Base-by-base conservation (phyloP, 768 basidiomycete species). In the Tulasnella sp. region DNA sequence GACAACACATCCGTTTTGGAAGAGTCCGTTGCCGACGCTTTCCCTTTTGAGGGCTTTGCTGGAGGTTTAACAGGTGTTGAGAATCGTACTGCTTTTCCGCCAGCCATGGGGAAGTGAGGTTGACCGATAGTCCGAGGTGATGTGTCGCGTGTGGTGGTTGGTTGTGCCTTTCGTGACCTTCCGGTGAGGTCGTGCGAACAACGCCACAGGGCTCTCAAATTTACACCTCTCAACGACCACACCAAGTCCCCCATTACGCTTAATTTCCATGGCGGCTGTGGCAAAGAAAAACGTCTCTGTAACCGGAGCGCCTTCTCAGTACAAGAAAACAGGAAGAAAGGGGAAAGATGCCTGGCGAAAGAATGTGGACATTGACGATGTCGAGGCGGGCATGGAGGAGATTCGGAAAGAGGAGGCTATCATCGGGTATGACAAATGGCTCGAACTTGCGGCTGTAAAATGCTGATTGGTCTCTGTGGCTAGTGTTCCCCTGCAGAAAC, bases 321-420 rank as follows among this genome's bases (percentile, higher is more conserved):
- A 82, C 26, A 80, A 81, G 16, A 95, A 96, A 83, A 84, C 90
- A 0, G 93, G 91, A 81, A 86, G 95, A 78, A 97, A 95, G 83
- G 94, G 95, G n/a, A 97, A 97, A 83, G 90, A 89, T 77, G 90
- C 95, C 70, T 97, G 96, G 96, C 85, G 96, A 83, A 97, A 98
- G 86, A 94, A 98, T 84, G 91, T 97, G 74, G 91, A 97, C 83
- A 88, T 97, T 73, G 88, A 89, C 35, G 90, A 90, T 73, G 90
- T 96, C 26, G 95, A 96, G 81, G 85, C 87, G 70, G 90, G 89
- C 2, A 82, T 96, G 80, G 95, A 96, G 83, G 88, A 86, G 78
- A 85, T 93, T 79, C 86, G 95, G 75, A 88, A 88, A n/a, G 93
- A 96, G 83, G 95, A 96, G 83, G 86, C 93, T 76, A 88, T 91